Evolutionary conservation across 2,329 filamentous ascomycete genomes (phyloP).

Genomic region (Pseudogymnoascus sp.): DNA sequence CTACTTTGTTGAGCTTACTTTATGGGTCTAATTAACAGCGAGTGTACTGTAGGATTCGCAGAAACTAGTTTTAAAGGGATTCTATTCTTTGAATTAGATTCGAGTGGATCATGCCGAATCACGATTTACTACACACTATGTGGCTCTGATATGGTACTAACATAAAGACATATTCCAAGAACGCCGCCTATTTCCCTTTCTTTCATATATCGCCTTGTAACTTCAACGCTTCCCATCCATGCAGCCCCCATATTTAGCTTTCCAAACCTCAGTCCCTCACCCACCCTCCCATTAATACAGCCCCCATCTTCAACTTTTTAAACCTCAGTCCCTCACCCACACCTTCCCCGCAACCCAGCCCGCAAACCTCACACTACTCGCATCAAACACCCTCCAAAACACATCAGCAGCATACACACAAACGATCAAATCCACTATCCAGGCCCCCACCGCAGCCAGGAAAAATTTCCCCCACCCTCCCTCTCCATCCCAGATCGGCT

Average conservation of each 20-base stretch:
- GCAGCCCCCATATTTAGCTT: background rate
- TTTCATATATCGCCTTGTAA: background rate
- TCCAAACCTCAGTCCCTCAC: background rate
- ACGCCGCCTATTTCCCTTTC: background rate
- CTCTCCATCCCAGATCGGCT: conserved; percentile 19
- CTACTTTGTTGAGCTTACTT: background rate
- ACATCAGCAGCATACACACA: conserved; percentile 47
- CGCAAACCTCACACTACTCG: conserved; percentile 41
- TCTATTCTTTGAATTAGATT: too few species aligned
- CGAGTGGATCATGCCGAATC: too few species aligned
- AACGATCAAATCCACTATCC: conserved; percentile 38
- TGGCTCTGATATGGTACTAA: background rate
- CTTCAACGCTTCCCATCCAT: background rate
- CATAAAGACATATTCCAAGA: background rate
- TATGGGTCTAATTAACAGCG: background rate
- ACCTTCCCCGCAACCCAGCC: conserved; percentile 36
- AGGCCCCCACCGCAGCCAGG: conserved; percentile 28
- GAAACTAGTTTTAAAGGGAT: too few species aligned
- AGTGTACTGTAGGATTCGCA: background rate
- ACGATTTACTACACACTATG: background rate
- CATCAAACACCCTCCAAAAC: conserved; percentile 50
- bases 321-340: background rate
- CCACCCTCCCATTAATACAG: background rate
- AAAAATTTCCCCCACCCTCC: conserved; percentile 20
- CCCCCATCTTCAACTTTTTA: background rate